Base-by-base conservation (phyloP, 805 yeast genomes). In the Wickerhamiella kurtzmanii region DNA sequence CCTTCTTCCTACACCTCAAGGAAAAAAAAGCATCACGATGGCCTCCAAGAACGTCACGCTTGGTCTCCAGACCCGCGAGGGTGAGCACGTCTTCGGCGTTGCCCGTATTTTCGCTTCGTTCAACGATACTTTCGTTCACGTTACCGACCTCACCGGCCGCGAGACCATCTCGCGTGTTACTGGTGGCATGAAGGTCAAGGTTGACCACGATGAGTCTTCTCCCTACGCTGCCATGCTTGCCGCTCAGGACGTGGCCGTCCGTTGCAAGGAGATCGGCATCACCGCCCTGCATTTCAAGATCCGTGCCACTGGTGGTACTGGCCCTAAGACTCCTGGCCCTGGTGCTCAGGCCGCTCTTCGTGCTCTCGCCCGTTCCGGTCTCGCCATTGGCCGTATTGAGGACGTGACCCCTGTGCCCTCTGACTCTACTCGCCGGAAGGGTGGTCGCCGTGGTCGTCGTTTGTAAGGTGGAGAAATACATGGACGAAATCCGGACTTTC, bases 401-500 rank as follows among this genome's bases (percentile, higher is more conserved):
- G 99, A 92, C 74, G 98, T 92, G 63, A 92, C 99, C 64, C 98
- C 98, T 74, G 88, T 92, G 66, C 99, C 99, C 74, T 92, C 98
- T 63, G 99, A 92, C 76, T 88, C 97, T 67, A 94, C 98, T 74
- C 92, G 99, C 83, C 85, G 89, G 86, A 94, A 92, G 94, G 98
- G 98, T 86, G 99, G 99, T 85, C 92, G 98, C 80, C 88, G 99
- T 82, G 99, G 99, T 89, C 89, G 98, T 82, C 87, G 99, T 84
- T 82, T 88, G 76, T 85, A 60, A 60, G 32, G 32, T 25, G 32
- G 32, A 25, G 32, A 25, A 6, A 25, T 6, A 6, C 11, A 11
- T 11, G 32, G 32, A 25, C 6, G 11, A 25, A 25, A n/a, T n/a
- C n/a, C n/a, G n/a, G n/a, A n/a, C n/a, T n/a, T n/a, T n/a, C n/a